Base-by-base conservation (phyloP, 2,329 filamentous ascomycete species). In the Sporothrix brunneoviolacea region DNA sequence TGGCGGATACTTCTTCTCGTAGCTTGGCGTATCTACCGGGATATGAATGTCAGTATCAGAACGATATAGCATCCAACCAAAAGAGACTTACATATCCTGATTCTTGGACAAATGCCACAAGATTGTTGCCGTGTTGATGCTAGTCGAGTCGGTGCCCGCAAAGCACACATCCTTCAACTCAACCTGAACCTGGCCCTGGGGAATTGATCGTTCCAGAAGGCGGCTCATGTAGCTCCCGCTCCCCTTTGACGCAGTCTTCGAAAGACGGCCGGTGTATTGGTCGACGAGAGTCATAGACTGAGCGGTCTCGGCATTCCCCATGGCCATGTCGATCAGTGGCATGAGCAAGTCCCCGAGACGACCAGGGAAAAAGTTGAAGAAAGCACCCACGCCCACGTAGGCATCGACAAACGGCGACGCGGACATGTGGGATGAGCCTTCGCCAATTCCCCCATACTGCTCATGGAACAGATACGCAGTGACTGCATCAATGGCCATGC, bases 101-200 rank as follows among this genome's bases (percentile, higher is more conserved):
- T 52, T 30, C 1, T 30, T 18, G 3, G 44, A 24, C 12, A 55
- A 43, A 15, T 53, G 24, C 53, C 53, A 55, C 13, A 55, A n/a
- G 6, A 53, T 8, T 35, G 44, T 55, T 22, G 50, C 39, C 35
- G 49, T 22, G 40, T 55, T 55, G 47, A 55, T 55, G 43, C 50
- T 44, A n/a, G 30, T 55, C 4, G 53, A 55, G 40, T 55, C 50
- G 4, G 50, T 55, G 10, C 53, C 53, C 12, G 53, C 53, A 43
- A 55, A 55, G 30, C 50, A 55, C 4, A 55, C 33, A 22, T 53
- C 53, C n/a, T 55, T 55, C 22, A 33, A 46, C 43, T 55, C 53
- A 7, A 30, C 43, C n/a, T 35, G 28, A 10, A 48, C 46, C 27
- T 48, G 46, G 2, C 16, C 24, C 5, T 30, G 45, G 36, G 36